phyloP scores from a whole-genome alignment of 495 filamentous ascomycete genomes.

The Hypoxylon fuscum region DNA sequence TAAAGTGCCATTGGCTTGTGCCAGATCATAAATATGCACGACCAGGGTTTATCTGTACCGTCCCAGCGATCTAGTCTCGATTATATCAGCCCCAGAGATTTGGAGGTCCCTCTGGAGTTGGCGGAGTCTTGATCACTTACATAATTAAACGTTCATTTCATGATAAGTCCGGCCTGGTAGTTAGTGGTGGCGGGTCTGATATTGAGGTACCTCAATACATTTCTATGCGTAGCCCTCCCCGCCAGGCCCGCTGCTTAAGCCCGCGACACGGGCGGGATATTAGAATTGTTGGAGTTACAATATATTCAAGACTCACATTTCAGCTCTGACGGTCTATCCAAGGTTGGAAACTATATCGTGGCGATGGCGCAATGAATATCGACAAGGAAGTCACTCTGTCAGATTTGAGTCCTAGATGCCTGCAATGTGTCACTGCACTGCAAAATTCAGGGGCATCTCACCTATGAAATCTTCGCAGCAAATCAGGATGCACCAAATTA shows the following conservation, averaged over 20 bases:
- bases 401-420: constrained; percentile 6
- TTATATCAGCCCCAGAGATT: constrained; percentile 34
- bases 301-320: constrained; percentile 28
- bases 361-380: constrained; percentile 13
- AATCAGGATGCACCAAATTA: constrained; percentile 26
- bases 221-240: constrained; percentile 22
- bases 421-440: background rate
- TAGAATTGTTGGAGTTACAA: constrained; percentile 33
- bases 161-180: no score
- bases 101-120: constrained; percentile 5
- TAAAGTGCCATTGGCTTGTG: constrained; percentile 31
- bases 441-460: constrained; percentile 30
- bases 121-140: constrained; percentile 5
- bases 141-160: no score
- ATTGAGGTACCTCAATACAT: no score
- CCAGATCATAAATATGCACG: constrained; percentile 22
- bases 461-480: constrained; percentile 4
- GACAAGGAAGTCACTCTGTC: constrained; percentile 5
- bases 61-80: constrained; percentile 36
- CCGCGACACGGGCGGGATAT: constrained; percentile 30
- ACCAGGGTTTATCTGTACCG: constrained; percentile 25
- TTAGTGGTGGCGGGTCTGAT: no score
- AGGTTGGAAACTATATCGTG: constrained; percentile 30
- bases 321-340: constrained; percentile 23
- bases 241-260: constrained; percentile 27